phyloP scores from a whole-genome alignment of 2,329 filamentous ascomycete species.

The Gnomoniopsis sp. region DNA sequence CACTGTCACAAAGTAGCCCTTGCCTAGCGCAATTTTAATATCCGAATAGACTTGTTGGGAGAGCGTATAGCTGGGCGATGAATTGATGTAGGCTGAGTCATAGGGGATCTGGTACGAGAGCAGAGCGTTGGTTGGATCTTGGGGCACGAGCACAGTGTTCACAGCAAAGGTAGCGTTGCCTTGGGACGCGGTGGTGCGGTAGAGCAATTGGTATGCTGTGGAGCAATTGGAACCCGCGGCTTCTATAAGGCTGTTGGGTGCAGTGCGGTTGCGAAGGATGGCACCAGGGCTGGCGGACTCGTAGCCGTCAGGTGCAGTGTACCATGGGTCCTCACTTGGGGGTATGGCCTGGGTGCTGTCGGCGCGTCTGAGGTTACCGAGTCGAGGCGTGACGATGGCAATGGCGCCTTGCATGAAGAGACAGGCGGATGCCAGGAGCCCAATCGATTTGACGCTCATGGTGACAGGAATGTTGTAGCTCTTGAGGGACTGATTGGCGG shows the following conservation, averaged over 20 bases:
- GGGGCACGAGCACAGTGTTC: conserved; percentile 30
- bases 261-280: conserved; percentile 11
- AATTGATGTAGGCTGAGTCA: conserved; percentile 35
- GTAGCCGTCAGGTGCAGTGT: conserved; percentile 5
- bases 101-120: conserved; percentile 40
- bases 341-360: neutral
- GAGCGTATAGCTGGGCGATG: conserved; percentile 35
- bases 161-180: conserved; percentile 32
- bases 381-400: neutral
- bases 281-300: conserved; percentile 1
- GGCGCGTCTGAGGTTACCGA: neutral
- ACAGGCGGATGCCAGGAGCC: neutral
- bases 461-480: neutral
- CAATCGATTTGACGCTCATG: neutral
- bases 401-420: neutral
- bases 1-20: conserved; percentile 41
- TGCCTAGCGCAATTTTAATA: conserved; percentile 32
- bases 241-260: neutral
- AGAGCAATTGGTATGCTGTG: conserved; percentile 31
- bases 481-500: neutral
- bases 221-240: conserved; percentile 8
- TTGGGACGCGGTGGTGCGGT: conserved; percentile 31
- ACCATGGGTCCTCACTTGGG: conserved; percentile 11
- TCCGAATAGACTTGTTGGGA: conserved; percentile 25
- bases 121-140: conserved; percentile 24